phyloP scores from a whole-genome alignment of 192 early-diverging fungal genomes.

The Coemansia sp. region DNA sequence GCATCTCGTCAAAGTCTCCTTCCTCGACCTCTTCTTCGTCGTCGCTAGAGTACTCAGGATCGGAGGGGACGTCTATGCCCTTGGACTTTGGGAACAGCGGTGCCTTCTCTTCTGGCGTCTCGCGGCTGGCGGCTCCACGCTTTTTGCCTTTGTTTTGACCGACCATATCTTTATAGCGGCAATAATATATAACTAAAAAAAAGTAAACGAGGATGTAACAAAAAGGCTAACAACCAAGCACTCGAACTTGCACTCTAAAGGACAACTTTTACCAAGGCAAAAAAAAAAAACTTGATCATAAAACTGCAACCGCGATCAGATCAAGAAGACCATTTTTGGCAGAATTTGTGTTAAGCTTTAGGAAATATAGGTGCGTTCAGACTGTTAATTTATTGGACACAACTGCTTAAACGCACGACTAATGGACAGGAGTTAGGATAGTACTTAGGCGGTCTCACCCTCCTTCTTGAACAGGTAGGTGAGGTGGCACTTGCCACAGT shows the following conservation, averaged over 20 bases:
- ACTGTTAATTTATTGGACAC: not conserved
- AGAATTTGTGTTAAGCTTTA: not conserved
- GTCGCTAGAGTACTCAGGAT: constrained; percentile 24
- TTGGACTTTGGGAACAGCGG: constrained; percentile 22
- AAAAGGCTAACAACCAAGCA: not conserved
- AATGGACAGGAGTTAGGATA: not conserved
- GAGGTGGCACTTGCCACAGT: constrained; percentile 96
- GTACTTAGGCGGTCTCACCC: constrained; percentile 48
- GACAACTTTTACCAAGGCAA: constrained; percentile 11
- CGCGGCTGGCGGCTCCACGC: constrained; percentile 28
- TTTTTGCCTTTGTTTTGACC: constrained; percentile 28
- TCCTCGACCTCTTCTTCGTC: constrained; percentile 27
- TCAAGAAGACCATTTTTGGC: not conserved
- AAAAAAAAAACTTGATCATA: constrained; percentile 28
- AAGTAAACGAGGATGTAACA: not conserved
- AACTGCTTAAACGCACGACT: not conserved
- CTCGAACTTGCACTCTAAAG: not conserved
- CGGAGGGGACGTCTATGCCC: constrained; percentile 36
- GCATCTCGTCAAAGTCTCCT: constrained; percentile 39
- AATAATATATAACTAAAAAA: constrained; percentile 1
- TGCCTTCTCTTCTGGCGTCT: constrained; percentile 9
- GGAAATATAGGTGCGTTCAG: not conserved
- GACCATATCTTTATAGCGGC: constrained; percentile 8
- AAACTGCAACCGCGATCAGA: not conserved
- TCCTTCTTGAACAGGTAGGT: constrained; percentile 95